A percentile compares a stretch with the other conserved stretches of the same genome.
Conservation (phyloP, 2,329 filamentous ascomycete genomes). For the Metarhizium guizhouense region DNA sequence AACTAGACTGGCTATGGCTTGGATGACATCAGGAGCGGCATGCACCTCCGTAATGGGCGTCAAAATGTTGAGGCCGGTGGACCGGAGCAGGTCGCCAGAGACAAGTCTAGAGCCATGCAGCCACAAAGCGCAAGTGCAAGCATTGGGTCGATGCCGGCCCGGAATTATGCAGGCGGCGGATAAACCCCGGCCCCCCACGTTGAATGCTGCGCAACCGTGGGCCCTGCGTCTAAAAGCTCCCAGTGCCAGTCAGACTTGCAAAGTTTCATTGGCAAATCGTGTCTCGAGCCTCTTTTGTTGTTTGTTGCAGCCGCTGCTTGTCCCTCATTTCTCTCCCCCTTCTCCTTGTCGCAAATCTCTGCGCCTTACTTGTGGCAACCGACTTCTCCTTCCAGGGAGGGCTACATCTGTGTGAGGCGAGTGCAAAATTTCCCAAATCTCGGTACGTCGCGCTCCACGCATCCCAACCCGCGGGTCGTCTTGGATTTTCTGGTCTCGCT, state of each 20-base stretch:
- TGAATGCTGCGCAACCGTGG: background rate
- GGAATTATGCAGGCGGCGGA: background rate
- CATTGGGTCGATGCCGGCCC: no score
- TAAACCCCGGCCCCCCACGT: constrained; percentile 7
- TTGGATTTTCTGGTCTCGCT: background rate
- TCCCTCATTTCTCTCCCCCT: background rate
- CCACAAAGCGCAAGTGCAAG: no score
- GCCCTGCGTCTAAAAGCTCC: background rate
- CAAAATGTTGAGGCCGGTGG: no score
- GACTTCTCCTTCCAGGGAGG: background rate
- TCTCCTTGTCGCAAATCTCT: background rate
- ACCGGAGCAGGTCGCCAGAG: no score
- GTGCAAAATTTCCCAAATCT: background rate
- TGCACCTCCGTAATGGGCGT: no score
- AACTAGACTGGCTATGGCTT: no score
- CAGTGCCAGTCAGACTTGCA: background rate
- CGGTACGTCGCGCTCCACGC: background rate
- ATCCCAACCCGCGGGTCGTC: background rate
- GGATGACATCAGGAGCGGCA: no score
- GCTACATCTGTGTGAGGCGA: background rate
- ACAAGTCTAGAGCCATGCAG: no score
- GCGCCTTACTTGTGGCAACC: background rate
- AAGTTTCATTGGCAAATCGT: background rate
- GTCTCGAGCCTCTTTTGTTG: background rate
- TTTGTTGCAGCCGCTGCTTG: background rate